phyloP scores from a whole-genome alignment of 23 red algal species.

The Cyanidium caldarium region DNA sequence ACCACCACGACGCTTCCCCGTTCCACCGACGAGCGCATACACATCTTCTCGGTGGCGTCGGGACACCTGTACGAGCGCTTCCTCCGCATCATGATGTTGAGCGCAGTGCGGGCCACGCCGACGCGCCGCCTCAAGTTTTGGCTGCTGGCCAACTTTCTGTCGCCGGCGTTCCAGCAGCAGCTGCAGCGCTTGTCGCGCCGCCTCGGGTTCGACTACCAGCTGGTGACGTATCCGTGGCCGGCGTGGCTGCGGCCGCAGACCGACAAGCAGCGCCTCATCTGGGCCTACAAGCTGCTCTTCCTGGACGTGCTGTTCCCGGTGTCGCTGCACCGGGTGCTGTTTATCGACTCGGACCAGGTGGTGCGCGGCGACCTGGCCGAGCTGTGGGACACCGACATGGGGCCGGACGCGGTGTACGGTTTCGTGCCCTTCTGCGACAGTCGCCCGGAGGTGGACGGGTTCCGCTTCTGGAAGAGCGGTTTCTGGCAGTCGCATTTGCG shows the following conservation, averaged over 20 bases:
- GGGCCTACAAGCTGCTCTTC: constrained; percentile 99
- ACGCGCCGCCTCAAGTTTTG: constrained; percentile 73
- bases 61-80: constrained; percentile 95
- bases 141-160: constrained; percentile 86
- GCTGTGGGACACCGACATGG: constrained; percentile 36
- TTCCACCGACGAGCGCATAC: constrained; percentile 14
- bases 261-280: constrained; percentile 87
- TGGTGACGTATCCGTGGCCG: constrained; percentile 92
- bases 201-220: constrained; percentile 53
- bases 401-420: constrained; percentile 62
- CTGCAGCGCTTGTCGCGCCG: constrained; percentile 45
- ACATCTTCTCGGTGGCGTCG: constrained; percentile 94
- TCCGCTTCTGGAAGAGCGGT: constrained; percentile 84
- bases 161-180: constrained; percentile 68
- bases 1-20: not conserved
- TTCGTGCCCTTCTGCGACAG: constrained; percentile 96
- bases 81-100: constrained; percentile 92
- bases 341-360: constrained; percentile 99
- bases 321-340: constrained; percentile 46
- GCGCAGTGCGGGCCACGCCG: constrained; percentile 37
- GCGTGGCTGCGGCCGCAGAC: constrained; percentile 76
- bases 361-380: constrained; percentile 74
- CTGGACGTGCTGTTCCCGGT: constrained; percentile 91
- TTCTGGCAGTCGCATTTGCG: constrained; percentile 71
- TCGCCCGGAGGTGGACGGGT: constrained; percentile 64